Evolutionary conservation across 2,329 filamentous ascomycete species (phyloP).

Genomic region (Nothopassalora personata): DNA sequence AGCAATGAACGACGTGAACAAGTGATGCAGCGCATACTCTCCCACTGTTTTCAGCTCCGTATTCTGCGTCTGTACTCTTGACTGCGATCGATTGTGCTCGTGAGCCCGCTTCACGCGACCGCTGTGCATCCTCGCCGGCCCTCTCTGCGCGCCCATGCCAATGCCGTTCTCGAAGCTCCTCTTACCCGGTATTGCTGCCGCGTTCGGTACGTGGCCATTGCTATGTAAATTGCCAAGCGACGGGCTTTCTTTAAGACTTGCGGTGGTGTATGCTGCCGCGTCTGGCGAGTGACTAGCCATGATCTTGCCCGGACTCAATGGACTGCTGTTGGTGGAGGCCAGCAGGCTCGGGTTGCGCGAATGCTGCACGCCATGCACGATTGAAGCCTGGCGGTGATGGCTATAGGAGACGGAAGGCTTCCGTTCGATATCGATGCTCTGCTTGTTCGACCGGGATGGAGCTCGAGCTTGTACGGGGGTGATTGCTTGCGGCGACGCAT

Average conservation of each 20-base stretch:
- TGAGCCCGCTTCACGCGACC: conserved; percentile 63
- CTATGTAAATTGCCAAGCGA: conserved; percentile 29
- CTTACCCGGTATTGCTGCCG: conserved; percentile 15
- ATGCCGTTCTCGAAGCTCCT: conserved; percentile 26
- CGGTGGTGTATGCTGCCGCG: conserved; percentile 13
- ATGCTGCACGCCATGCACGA: conserved; percentile 94
- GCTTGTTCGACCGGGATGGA: conserved; percentile 30
- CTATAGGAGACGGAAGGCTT: conserved; percentile 60
- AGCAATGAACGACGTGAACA: conserved; percentile 94
- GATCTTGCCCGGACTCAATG: conserved; percentile 82
- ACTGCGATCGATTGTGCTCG: conserved; percentile 69
- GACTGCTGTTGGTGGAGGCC: conserved; percentile 69
- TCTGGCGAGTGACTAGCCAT: conserved; percentile 39
- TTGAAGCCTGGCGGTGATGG: conserved; percentile 93
- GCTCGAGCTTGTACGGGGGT: conserved; percentile 38
- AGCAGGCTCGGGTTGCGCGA: conserved; percentile 80
- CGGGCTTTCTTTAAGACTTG: conserved; percentile 30
- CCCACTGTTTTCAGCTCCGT: conserved; percentile 87
- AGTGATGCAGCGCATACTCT: conserved; percentile 91
- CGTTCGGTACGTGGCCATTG: conserved; percentile 18
- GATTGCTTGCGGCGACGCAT: conserved; percentile 41
- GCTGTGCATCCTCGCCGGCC: conserved; percentile 45
- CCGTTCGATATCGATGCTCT: conserved; percentile 40
- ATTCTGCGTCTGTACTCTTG: conserved; percentile 37
- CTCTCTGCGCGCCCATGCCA: conserved; percentile 14